Conservation (phyloP, 2,329 filamentous ascomycete genomes). For the Alternaria viburni region DNA sequence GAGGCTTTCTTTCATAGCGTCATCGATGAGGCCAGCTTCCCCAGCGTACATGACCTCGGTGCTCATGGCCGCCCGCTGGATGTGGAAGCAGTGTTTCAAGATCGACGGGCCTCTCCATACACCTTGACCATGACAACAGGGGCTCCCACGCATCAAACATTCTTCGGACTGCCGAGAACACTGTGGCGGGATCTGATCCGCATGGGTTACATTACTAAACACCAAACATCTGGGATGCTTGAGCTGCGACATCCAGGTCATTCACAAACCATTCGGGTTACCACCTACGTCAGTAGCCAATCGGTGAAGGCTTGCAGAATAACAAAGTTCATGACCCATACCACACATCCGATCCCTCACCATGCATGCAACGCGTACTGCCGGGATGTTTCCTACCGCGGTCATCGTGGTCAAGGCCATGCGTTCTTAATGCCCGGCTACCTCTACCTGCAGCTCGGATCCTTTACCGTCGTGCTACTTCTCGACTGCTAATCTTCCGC, state of each 20-base stretch:
- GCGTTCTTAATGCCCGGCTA: constrained; percentile 20
- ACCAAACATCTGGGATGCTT: constrained; percentile 27
- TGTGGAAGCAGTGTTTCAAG: background rate
- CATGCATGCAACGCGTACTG: constrained; percentile 11
- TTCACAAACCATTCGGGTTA: constrained; percentile 12
- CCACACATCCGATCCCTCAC: constrained; percentile 3
- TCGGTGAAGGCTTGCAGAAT: background rate
- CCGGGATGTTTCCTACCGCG: constrained; percentile 19
- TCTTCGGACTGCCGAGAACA: background rate
- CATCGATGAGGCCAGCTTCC: background rate
- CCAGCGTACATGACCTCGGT: background rate
- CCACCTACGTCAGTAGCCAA: constrained; percentile 14
- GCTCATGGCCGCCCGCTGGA: background rate
- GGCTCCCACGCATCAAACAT: constrained; percentile 10
- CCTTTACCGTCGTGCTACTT: background rate
- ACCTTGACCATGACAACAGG: constrained; percentile 4
- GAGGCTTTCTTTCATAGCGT: background rate
- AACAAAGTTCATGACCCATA: constrained; percentile 20
- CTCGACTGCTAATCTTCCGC: constrained; percentile 9
- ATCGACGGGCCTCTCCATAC: background rate
- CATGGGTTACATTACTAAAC: constrained; percentile 19
- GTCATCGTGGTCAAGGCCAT: background rate
- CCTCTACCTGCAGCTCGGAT: constrained; percentile 3
- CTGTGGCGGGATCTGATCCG: constrained; percentile 14
- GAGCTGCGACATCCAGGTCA: constrained; percentile 19